These are phyloP conservation scores for Fistulifera solaris DNA, from an alignment of 108 stramenopile genomes.

Conservation along the genomic window DNA sequence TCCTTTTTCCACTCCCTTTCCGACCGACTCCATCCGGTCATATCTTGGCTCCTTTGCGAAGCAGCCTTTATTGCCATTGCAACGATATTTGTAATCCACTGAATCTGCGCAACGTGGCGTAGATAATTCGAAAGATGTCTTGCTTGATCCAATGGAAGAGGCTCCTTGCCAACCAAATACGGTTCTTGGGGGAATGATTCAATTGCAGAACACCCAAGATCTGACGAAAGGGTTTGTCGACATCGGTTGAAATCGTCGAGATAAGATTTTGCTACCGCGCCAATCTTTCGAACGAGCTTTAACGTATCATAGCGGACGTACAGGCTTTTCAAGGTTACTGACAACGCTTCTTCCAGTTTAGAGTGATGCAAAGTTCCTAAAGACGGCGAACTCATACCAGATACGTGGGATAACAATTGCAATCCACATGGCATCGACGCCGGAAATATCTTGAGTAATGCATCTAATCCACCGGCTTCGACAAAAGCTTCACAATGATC, in stretches of 20 bases:
- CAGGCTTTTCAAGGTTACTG: slow-evolving; percentile 51
- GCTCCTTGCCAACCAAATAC: slow-evolving; percentile 1
- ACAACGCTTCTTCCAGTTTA: slow-evolving; percentile 54
- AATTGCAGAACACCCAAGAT: background rate
- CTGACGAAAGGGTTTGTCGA: background rate
- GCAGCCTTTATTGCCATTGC: slow-evolving; percentile 50
- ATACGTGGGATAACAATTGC: slow-evolving; percentile 64
- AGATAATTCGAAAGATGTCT: slow-evolving; percentile 30
- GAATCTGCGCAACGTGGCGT: slow-evolving; percentile 34
- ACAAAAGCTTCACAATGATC: slow-evolving; percentile 75
- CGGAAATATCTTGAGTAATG: slow-evolving; percentile 56
- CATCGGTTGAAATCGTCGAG: slow-evolving; percentile 15
- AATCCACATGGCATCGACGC: slow-evolving; percentile 56
- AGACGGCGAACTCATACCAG: slow-evolving; percentile 68
- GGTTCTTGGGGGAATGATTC: slow-evolving; percentile 13
- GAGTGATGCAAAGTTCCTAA: slow-evolving; percentile 68
- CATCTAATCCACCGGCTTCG: slow-evolving; percentile 64
- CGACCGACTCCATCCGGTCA: slow-evolving; percentile 27
- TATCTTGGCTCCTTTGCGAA: slow-evolving; percentile 38
- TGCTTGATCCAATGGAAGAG: background rate
- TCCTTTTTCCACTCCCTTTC: slow-evolving; percentile 69
- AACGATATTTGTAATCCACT: slow-evolving; percentile 55
- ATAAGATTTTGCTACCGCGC: slow-evolving; percentile 27
- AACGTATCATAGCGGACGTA: slow-evolving; percentile 44
- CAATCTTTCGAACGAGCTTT: slow-evolving; percentile 45